Base-by-base conservation (phyloP, 495 filamentous ascomycete species). In the Aspergillus sclerotiicarbonarius region DNA sequence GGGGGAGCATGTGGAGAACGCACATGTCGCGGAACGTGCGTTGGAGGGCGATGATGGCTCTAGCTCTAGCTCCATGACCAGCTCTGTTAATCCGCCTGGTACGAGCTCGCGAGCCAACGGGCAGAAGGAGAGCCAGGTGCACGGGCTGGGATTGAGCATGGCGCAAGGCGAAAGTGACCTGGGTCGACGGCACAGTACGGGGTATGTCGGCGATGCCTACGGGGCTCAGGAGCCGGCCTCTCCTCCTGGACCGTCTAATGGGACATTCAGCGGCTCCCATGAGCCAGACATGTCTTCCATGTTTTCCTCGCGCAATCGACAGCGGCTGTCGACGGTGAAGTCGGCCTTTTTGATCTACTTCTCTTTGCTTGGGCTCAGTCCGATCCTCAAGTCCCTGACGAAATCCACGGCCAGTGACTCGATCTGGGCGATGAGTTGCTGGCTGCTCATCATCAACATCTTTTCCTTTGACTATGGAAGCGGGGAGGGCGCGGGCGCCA, bases 401-500 rank as follows among this genome's bases (percentile, higher is more conserved):
- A 86, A 86, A 35, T 96, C 92, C 6, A 96, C 92, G 5, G 89
- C 89, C 18, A 85, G 80, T 31, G 94, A 98, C 77, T 91, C 87
- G 21, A 98, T 98, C 61, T 98, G 95, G 95, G 90, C 94, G 15
- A 87, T 98, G 78, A 91, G 89, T 61, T 90, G 87, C 71, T 95
- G 90, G 87, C 80, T 98, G 47, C 83, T 98, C 67, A 83, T 90
- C 57, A 92, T 96, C 74, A 98, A 98, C 72, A 89, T 97, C 63
- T 91, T 96, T 71, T 96, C 94, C 68, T 96, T 97, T 69, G 94
- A 98, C 75, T 98, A 98, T 65, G 88, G 91, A 25, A 86, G 84
- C 63, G 87, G 71, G 6, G 71, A 77, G 45, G 75, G 76, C 67
- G 72, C 73, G 29, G 71, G 71, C 63, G 73, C 70, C 54, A 77